Conservation (phyloP, 768 basidiomycete species). For the Leccinum longicurvipes region DNA sequence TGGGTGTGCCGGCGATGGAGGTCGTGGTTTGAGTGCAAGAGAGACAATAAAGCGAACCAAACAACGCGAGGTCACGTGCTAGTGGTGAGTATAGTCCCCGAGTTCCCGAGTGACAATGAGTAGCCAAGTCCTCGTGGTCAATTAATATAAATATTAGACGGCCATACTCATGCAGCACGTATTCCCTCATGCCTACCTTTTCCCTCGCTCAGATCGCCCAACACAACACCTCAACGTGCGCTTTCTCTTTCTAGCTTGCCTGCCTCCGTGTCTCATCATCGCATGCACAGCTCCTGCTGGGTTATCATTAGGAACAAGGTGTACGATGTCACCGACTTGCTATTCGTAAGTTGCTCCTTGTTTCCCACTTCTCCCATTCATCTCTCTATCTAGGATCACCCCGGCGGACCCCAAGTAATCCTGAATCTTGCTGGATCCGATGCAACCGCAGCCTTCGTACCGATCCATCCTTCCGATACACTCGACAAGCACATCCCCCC, state of each 20-base stretch:
- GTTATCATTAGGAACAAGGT: conserved; percentile 76
- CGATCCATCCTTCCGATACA: conserved; percentile 83
- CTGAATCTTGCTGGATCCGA: conserved; percentile 82
- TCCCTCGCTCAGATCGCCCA: conserved; percentile 56
- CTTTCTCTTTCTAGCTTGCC: conserved; percentile 1
- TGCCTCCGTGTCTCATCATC: conserved; percentile 1
- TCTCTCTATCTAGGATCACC: conserved; percentile 53
- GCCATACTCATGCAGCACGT: not conserved
- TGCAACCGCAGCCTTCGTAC: conserved; percentile 72
- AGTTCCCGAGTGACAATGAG: no score
- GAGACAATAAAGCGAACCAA: conserved; percentile 41
- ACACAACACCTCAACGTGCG: conserved; percentile 54
- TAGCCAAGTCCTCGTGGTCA: not conserved
- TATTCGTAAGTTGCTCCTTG: conserved; percentile 44
- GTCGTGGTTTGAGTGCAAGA: conserved; percentile 47
- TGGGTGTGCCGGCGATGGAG: conserved; percentile 9
- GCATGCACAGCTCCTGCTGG: conserved; percentile 70
- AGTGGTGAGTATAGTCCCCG: no score
- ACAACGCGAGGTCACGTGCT: conserved; percentile 50
- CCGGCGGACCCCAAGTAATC: conserved; percentile 81
- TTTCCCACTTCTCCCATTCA: not conserved
- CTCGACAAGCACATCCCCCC: conserved; percentile 67
- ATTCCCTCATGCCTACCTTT: conserved; percentile 34
- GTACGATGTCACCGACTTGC: conserved; percentile 84
- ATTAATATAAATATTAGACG: not conserved